Conservation (phyloP, 495 filamentous ascomycete species). For the Tricharina praecox region DNA sequence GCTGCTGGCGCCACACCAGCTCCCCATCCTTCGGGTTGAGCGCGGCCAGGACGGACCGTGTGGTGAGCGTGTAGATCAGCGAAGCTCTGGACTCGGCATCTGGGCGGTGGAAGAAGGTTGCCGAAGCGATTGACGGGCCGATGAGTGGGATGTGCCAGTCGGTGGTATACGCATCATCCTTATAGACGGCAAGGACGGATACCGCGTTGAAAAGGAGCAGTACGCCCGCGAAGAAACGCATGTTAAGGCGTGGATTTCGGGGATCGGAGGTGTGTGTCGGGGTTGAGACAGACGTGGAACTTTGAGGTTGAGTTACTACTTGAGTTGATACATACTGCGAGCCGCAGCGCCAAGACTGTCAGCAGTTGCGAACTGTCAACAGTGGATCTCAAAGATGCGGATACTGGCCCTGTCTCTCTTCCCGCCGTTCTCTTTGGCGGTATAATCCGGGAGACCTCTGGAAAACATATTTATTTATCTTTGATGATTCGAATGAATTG, state of each 20-base stretch:
- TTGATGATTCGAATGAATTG: too few relatives aligned
- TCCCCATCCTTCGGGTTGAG: conserved; percentile 74
- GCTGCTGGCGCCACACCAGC: conserved; percentile 68
- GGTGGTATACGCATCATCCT: conserved; percentile 77
- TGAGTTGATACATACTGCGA: too few relatives aligned
- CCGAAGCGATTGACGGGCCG: conserved; percentile 59
- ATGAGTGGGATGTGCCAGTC: conserved; percentile 88
- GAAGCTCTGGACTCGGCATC: conserved; percentile 64
- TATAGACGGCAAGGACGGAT: conserved; percentile 38
- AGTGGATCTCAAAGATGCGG: too few relatives aligned
- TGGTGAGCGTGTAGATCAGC: conserved; percentile 77
- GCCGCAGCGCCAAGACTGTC: too few relatives aligned
- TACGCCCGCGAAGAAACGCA: conserved; percentile 2
- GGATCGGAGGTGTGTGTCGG: background rate
- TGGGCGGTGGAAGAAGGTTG: conserved; percentile 90
- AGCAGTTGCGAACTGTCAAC: too few relatives aligned
- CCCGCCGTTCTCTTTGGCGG: too few relatives aligned
- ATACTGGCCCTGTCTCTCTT: too few relatives aligned
- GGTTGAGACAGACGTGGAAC: background rate
- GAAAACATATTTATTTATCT: too few relatives aligned
- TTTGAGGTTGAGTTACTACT: background rate
- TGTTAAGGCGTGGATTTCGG: background rate
- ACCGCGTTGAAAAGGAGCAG: background rate
- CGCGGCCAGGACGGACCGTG: conserved; percentile 64
- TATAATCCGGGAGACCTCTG: too few relatives aligned